Conservation (phyloP, 441 rosid species). For the Jatropha multifida region DNA sequence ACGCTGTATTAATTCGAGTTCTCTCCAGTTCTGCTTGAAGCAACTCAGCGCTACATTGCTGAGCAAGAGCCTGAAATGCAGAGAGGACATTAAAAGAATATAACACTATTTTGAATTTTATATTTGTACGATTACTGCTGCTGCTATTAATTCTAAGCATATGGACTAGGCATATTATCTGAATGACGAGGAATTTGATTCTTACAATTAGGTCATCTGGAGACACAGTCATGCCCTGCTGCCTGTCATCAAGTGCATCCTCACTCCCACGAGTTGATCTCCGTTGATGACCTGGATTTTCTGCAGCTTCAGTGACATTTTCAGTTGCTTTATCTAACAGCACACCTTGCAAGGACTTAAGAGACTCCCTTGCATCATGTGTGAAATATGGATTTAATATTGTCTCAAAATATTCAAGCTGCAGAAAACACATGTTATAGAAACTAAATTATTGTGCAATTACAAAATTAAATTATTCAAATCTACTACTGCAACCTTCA, state of each 20-base stretch:
- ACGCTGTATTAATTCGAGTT: constrained; percentile 87
- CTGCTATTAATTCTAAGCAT: not conserved
- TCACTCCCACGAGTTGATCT: constrained; percentile 95
- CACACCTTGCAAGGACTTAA: constrained; percentile 80
- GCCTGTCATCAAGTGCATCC: constrained; percentile 79
- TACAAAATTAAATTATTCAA: not conserved
- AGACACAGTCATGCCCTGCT: constrained; percentile 61
- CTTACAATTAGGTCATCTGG: constrained; percentile 94
- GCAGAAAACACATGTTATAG: constrained; percentile 35
- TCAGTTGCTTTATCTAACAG: constrained; percentile 87
- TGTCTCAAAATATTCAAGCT: constrained; percentile 97
- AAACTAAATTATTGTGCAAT: not conserved
- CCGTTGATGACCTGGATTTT: constrained; percentile 73
- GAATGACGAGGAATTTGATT: constrained; percentile 14
- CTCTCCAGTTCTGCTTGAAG: constrained; percentile 88
- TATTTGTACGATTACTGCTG: not conserved
- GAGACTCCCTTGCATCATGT: constrained; percentile 75
- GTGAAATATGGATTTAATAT: constrained; percentile 80
- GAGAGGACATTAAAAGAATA: not conserved
- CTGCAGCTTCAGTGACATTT: constrained; percentile 59
- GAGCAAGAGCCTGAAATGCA: constrained; percentile 69
- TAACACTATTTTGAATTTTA: not conserved
- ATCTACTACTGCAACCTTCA: not conserved
- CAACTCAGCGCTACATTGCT: constrained; percentile 76
- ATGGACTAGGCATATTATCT: not conserved